Evolutionary conservation across 2,329 filamentous ascomycete genomes (phyloP).

Genomic region (Rugonectria rugulosa): DNA sequence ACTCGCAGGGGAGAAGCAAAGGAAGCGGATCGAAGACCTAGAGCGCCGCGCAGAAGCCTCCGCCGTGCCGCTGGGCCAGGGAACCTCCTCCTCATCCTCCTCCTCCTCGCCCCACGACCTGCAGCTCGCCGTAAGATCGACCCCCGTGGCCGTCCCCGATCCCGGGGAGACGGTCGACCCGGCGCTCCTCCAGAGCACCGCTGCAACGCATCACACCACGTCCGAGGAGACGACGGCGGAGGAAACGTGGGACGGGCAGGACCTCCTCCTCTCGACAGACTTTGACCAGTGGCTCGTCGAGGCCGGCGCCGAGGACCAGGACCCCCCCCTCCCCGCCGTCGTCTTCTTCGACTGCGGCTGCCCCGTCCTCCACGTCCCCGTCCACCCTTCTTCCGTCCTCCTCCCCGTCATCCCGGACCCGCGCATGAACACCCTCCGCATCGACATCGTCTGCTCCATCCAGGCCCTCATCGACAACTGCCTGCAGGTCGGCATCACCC

Average conservation of each 20-base stretch:
- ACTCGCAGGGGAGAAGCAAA: conserved; percentile 40
- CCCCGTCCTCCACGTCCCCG: conserved; percentile 34
- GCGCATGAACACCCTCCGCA: conserved; percentile 37
- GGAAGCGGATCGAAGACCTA: conserved; percentile 37
- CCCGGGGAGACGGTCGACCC: conserved; percentile 28
- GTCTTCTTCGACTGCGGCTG: conserved; percentile 38
- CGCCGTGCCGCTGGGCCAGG: no score
- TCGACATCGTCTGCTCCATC: conserved; percentile 37
- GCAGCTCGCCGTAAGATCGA: background rate
- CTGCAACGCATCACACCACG: background rate
- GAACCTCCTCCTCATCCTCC: no score
- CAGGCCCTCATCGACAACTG: conserved; percentile 37
- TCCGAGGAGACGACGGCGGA: background rate
- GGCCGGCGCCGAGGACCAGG: conserved; percentile 9
- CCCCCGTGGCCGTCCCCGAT: background rate
- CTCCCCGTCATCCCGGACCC: conserved; percentile 35
- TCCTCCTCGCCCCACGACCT: background rate
- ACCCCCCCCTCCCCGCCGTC: conserved; percentile 8
- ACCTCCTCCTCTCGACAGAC: conserved; percentile 6
- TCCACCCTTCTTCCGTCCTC: conserved; percentile 25
- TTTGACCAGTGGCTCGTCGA: conserved; percentile 30
- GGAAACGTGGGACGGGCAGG: conserved; percentile 1
- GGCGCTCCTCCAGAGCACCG: conserved; percentile 22
- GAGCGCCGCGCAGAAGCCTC: conserved; percentile 34
- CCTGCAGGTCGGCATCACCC: conserved; percentile 35